A percentile compares a stretch with the other conserved stretches of the same genome.
Evolutionary conservation across 2,329 filamentous ascomycete species (phyloP).

Genomic region (Lachnellula occidentalis): DNA sequence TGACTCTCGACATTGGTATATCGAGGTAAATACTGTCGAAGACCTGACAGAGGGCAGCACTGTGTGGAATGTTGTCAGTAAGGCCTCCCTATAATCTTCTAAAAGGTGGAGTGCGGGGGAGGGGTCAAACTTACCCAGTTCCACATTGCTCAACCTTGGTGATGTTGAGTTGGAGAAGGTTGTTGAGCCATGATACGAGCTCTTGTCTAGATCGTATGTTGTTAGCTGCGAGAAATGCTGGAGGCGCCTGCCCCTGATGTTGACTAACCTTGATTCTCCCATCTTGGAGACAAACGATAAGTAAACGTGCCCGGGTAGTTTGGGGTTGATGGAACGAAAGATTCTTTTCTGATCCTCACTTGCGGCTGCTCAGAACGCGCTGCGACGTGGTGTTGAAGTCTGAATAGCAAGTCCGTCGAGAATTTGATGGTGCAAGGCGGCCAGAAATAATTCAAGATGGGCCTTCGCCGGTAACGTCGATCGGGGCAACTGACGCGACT

Average conservation of each 20-base stretch:
- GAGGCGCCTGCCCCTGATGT: neutral
- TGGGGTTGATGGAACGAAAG: neutral
- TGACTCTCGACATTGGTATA: slow-evolving; percentile 90
- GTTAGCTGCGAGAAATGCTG: neutral
- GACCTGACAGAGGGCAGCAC: slow-evolving; percentile 92
- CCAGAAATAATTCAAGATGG: too few relatives aligned
- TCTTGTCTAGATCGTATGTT: slow-evolving; percentile 65
- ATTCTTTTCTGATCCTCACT: neutral
- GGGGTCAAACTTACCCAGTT: slow-evolving; percentile 66
- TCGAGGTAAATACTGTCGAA: slow-evolving; percentile 98
- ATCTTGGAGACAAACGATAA: slow-evolving; percentile 17
- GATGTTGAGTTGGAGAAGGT: slow-evolving; percentile 94
- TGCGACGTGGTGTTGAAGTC: neutral
- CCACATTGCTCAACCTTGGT: slow-evolving; percentile 99
- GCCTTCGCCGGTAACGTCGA: too few relatives aligned
- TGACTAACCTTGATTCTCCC: slow-evolving; percentile 32
- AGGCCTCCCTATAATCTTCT: slow-evolving; percentile 13
- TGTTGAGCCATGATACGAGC: slow-evolving; percentile 93
- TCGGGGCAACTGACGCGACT: too few relatives aligned
- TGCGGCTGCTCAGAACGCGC: neutral
- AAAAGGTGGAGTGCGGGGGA: slow-evolving; percentile 30
- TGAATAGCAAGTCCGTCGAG: neutral
- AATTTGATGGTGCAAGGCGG: too few relatives aligned
- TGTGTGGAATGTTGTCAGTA: slow-evolving; percentile 35
- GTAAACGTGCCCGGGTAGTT: neutral